Evolutionary conservation across 352 stramenopile species (phyloP).

Genomic region (Halophytophthora batemanensis): DNA sequence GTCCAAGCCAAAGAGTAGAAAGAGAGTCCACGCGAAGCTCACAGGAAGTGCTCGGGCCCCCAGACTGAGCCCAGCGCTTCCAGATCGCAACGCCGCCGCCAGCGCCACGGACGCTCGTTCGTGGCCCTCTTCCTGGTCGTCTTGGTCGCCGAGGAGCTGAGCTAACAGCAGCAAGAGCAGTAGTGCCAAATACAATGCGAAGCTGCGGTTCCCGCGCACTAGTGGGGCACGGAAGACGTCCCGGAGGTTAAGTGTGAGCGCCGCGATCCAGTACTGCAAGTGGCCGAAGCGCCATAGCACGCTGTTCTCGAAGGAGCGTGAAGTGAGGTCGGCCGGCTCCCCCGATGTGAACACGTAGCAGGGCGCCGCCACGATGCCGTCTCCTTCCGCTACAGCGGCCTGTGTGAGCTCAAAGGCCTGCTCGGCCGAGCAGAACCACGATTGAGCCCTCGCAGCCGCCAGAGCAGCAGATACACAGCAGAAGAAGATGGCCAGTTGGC

Average conservation of each 20-base stretch:
- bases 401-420: slow-evolving; percentile 44
- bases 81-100: slow-evolving; percentile 18
- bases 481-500: slow-evolving; percentile 54
- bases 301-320: slow-evolving; percentile 75
- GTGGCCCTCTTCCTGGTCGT: slow-evolving; percentile 47
- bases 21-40: slow-evolving; percentile 57
- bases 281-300: slow-evolving; percentile 79
- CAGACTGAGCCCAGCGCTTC: slow-evolving; percentile 57
- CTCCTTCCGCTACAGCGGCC: slow-evolving; percentile 14
- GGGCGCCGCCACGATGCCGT: slow-evolving; percentile 36
- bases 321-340: slow-evolving; percentile 47
- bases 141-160: slow-evolving; percentile 69
- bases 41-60: slow-evolving; percentile 48
- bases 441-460: slow-evolving; percentile 40
- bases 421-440: slow-evolving; percentile 63
- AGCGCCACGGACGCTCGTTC: slow-evolving; percentile 37
- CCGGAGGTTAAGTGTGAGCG: slow-evolving; percentile 58
- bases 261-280: slow-evolving; percentile 74
- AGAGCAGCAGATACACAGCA: slow-evolving; percentile 57
- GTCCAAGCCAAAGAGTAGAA: slow-evolving; percentile 71
- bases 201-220: slow-evolving; percentile 44
- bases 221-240: slow-evolving; percentile 64
- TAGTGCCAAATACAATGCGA: slow-evolving; percentile 47
- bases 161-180: slow-evolving; percentile 54
- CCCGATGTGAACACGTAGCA: slow-evolving; percentile 66